Conservation (phyloP, 2,329 filamentous ascomycete genomes). For the Pseudogymnoascus sp. region DNA sequence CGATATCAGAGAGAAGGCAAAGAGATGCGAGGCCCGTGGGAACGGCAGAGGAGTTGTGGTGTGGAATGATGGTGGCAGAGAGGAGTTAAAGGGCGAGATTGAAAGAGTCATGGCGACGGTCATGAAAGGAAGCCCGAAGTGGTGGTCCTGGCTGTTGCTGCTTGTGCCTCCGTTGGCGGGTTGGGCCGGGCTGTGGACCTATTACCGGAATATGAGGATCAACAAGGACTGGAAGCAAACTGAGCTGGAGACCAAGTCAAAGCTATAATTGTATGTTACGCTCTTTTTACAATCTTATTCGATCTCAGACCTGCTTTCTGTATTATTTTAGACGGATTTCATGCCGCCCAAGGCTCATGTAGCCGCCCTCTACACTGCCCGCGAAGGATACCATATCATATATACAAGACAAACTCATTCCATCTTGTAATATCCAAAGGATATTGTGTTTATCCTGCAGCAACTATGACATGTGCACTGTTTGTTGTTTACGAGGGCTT, state of each 20-base stretch:
- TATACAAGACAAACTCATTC: neutral
- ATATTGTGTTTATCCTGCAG: neutral
- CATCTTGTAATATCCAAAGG: neutral
- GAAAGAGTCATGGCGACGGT: constrained; percentile 57
- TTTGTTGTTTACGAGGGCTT: neutral
- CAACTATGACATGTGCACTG: neutral
- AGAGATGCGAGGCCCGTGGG: constrained; percentile 59
- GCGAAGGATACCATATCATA: neutral
- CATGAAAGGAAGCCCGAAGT: constrained; percentile 43
- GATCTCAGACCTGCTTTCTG: neutral
- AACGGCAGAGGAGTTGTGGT: constrained; percentile 67
- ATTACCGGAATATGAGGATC: constrained; percentile 63
- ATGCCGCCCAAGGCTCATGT: neutral
- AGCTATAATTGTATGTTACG: constrained; percentile 34
- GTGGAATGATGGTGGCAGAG: constrained; percentile 77
- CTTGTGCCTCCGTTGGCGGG: constrained; percentile 69
- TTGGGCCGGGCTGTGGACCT: constrained; percentile 59
- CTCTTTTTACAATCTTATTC: neutral
- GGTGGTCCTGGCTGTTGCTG: constrained; percentile 66
- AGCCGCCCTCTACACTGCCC: neutral
- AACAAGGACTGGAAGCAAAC: constrained; percentile 63
- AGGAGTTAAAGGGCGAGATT: constrained; percentile 61
- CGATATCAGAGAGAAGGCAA: constrained; percentile 76
- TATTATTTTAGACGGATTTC: neutral
- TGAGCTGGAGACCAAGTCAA: constrained; percentile 51